Percentiles rank a stretch among this genome's conserved stretches.
These are phyloP conservation scores for Sequoia sempervirens DNA, from an alignment of 75 land plant species.

Conservation along the genomic window DNA sequence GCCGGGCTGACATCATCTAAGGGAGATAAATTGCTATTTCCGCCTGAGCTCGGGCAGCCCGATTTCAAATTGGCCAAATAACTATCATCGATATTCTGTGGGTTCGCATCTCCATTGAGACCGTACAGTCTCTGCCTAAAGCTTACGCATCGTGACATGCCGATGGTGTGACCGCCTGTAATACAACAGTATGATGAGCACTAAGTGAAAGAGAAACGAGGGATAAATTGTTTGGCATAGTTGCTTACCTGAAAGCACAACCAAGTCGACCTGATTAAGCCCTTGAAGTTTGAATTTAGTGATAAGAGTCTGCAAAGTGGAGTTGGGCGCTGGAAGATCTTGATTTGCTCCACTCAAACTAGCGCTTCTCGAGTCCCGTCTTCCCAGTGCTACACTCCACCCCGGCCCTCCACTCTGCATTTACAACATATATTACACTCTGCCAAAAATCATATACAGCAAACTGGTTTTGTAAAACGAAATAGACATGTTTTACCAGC, in stretches of 20 bases:
- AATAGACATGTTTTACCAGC: background rate
- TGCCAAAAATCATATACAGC: too few relatives aligned
- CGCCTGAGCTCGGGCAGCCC: slow-evolving; percentile 29
- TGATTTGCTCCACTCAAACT: slow-evolving; percentile 20
- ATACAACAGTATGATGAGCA: too few relatives aligned
- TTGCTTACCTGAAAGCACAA: slow-evolving; percentile 60
- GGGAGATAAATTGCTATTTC: slow-evolving; percentile 9
- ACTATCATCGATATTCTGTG: background rate
- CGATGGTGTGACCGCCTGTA: slow-evolving; percentile 82
- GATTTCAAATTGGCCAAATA: slow-evolving; percentile 15
- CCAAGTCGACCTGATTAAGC: slow-evolving; percentile 60
- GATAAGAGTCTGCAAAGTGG: slow-evolving; percentile 18
- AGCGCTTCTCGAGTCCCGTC: slow-evolving; percentile 30
- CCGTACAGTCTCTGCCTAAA: slow-evolving; percentile 60
- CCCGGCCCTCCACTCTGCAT: slow-evolving; percentile 14
- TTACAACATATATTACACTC: background rate
- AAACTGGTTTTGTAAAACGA: too few relatives aligned
- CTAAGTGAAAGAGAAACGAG: background rate
- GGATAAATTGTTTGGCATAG: background rate
- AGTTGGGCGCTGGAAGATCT: slow-evolving; percentile 34
- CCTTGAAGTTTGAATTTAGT: slow-evolving; percentile 39
- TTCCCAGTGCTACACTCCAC: slow-evolving; percentile 28
- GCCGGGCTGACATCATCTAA: slow-evolving; percentile 27
- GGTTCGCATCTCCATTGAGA: slow-evolving; percentile 6
- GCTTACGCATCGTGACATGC: slow-evolving; percentile 57